phyloP scores from a whole-genome alignment of 2,329 filamentous ascomycete species.

The Botrytis porri region DNA sequence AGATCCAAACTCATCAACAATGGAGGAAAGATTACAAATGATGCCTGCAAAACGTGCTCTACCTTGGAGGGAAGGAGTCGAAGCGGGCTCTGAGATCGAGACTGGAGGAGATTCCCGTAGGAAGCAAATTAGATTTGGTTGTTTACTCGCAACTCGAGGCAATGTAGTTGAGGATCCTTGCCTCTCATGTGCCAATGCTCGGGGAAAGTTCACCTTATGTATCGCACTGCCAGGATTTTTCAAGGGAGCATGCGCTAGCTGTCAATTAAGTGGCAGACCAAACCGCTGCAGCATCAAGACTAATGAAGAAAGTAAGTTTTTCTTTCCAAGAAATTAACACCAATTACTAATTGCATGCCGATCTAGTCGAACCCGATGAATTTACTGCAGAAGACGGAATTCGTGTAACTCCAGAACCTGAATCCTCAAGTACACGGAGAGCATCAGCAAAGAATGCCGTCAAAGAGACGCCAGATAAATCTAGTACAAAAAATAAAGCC shows the following conservation, averaged over 20 bases:
- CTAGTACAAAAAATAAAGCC: neutral
- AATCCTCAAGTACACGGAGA: neutral
- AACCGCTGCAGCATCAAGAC: slow-evolving; percentile 38
- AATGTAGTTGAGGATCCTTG: slow-evolving; percentile 33
- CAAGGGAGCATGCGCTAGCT: slow-evolving; percentile 38
- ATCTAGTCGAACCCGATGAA: slow-evolving; percentile 15
- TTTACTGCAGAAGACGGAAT: slow-evolving; percentile 9
- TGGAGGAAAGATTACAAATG: slow-evolving; percentile 35
- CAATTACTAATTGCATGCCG: neutral
- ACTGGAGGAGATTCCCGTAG: slow-evolving; percentile 37
- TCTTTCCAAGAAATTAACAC: neutral
- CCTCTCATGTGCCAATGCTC: slow-evolving; percentile 35
- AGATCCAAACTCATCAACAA: slow-evolving; percentile 26
- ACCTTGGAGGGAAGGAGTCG: slow-evolving; percentile 36
- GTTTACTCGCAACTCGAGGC: slow-evolving; percentile 36
- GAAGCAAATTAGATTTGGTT: slow-evolving; percentile 38
- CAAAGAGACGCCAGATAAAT: slow-evolving; percentile 11
- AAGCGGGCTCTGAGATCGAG: slow-evolving; percentile 36
- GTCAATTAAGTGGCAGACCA: slow-evolving; percentile 37
- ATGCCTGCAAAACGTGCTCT: slow-evolving; percentile 36
- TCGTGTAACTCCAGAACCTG: neutral
- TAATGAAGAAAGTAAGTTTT: slow-evolving; percentile 35
- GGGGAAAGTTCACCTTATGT: slow-evolving; percentile 37
- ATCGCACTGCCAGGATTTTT: slow-evolving; percentile 38
- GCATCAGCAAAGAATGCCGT: slow-evolving; percentile 2